Evolutionary conservation across 2,329 filamentous ascomycete genomes (phyloP), one percentile per base, ranked within the genome.

Genomic region (Colletotrichum musae): DNA sequence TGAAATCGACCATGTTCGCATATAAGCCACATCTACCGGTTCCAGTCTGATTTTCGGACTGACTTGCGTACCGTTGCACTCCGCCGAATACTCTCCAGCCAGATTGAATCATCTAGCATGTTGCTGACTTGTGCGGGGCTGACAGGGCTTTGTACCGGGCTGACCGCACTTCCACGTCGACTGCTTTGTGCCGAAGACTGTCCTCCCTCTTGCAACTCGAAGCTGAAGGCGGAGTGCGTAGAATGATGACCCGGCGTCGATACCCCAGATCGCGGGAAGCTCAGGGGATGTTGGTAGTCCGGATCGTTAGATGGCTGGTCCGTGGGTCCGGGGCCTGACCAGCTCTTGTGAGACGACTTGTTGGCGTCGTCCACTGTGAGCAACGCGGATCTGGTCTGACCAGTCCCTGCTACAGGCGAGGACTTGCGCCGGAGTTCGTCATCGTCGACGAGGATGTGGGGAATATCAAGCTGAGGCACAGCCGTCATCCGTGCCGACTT

Each of bases 51-150:
- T 45, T 66, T 69, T 50, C 67, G 62, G 26, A 82, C 78, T 15
- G 83, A 82, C 72, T 81, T 83, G 59, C 83, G 82, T 61, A 87
- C 87, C 61, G 94, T 97, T 74, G 96, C 94, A 82, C 94, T 97
- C 71, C 94, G 88, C 72, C 94, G 87, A 72, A 98, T 94, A 84
- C 93, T 97, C 81, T 97, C 94, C 59, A 95, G 93, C 95, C 95
- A 98, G 16, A 93, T 92, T 18, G 94, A 96, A 76, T 95, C 93
- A 75, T 96, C 94, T 63, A 98, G 87, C 77, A 96, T 93, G 73
- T 94, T 91, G 79, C 95, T 89, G 73, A 97, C 93, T 75, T 94
- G 92, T 56, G 91, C 88, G 58, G 92, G 91, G 75, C 90, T 94
- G 66, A 95, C 91, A 6, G 67, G 67, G 15, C 67, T 69, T 45